These are phyloP conservation scores for Helianthus annuus DNA, from an alignment of 129 eudicot genomes.

Conservation along the genomic window HanXRQr2.0-SUNRISE NC_035446.2:168842171-168842670, in stretches of 20 bases:
- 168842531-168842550: slow-evolving; percentile 1
- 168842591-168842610: background rate
- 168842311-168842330: slow-evolving; percentile 50
- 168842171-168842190: background rate
- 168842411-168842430: slow-evolving; percentile 2
- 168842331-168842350: slow-evolving; percentile 67
- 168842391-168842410: slow-evolving; percentile 5
- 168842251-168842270: background rate
- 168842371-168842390: background rate
- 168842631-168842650: background rate
- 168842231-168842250: slow-evolving; percentile 13
- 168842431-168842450: slow-evolving; percentile 9
- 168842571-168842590: background rate
- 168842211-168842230: slow-evolving; percentile 16
- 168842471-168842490: background rate
- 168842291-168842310: slow-evolving; percentile 17
- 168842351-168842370: slow-evolving; percentile 59
- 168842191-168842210: slow-evolving; percentile 22
- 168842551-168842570: background rate
- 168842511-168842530: background rate
- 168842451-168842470: background rate
- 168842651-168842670: background rate
- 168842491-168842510: background rate
- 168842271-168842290: slow-evolving; percentile 41
- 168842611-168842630: background rate